Evolutionary conservation across 192 early-diverging fungal species (phyloP).

Genomic region (Linnemannia schmuckeri): DNA sequence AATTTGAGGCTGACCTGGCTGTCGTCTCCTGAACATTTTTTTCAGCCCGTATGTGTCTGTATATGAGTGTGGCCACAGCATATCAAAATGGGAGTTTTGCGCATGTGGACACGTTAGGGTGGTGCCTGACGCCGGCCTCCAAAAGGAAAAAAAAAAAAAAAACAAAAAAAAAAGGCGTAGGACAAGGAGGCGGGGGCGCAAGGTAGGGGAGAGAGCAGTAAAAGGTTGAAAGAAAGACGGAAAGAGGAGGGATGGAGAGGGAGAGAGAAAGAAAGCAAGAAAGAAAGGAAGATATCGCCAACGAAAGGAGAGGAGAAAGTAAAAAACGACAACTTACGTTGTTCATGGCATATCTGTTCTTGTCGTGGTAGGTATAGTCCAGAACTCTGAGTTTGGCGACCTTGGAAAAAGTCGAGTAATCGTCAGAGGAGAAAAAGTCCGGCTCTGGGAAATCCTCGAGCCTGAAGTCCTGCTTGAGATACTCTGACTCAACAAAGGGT

Average conservation of each 20-base stretch:
- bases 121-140: not conserved
- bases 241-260: not conserved
- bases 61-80: not conserved
- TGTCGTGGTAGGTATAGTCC: slow-evolving; percentile 75
- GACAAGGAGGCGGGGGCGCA: not conserved
- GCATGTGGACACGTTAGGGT: not conserved
- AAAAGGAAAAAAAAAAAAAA: not conserved
- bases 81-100: slow-evolving; percentile 11
- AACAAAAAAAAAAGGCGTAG: not conserved
- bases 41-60: not conserved
- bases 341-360: slow-evolving; percentile 77
- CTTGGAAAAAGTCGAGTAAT: slow-evolving; percentile 68
- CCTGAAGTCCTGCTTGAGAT: slow-evolving; percentile 67
- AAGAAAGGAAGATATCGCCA: not conserved
- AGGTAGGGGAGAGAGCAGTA: not conserved
- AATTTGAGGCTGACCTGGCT: not conserved
- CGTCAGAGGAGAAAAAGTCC: slow-evolving; percentile 73
- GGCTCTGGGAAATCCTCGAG: slow-evolving; percentile 73
- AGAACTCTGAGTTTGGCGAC: slow-evolving; percentile 69
- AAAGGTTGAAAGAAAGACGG: not conserved
- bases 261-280: not conserved
- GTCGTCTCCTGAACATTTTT: slow-evolving; percentile 4
- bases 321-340: slow-evolving; percentile 63
- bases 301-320: not conserved
- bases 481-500: slow-evolving; percentile 68